phyloP scores from a whole-genome alignment of 805 yeast species.

The Crinitomyces ghanaensis region DNA sequence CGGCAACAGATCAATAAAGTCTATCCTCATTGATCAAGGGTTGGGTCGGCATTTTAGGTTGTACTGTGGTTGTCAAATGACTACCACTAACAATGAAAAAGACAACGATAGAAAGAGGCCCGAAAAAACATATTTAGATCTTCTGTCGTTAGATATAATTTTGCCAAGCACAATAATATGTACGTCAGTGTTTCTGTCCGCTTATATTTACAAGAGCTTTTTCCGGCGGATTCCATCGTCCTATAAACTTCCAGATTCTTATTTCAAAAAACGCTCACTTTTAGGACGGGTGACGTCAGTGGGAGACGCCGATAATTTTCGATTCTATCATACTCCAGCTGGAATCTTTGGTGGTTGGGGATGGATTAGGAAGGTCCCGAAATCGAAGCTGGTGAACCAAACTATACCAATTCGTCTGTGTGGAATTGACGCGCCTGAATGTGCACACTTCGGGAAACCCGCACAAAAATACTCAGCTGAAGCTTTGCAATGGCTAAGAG shows the following conservation, averaged over 20 bases:
- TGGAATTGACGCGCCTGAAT: conserved; percentile 96
- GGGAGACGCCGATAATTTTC: conserved; percentile 94
- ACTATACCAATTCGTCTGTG: conserved; percentile 76
- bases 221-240: conserved; percentile 42
- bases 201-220: conserved; percentile 33
- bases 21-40: no score
- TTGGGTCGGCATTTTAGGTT: no score
- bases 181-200: conserved; percentile 11
- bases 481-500: conserved; percentile 66
- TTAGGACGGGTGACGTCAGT: conserved; percentile 78
- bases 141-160: conserved; percentile 5
- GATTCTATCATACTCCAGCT: conserved; percentile 89
- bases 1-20: no score
- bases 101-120: no score
- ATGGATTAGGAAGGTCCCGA: conserved; percentile 66
- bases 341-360: conserved; percentile 88
- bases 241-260: conserved; percentile 36
- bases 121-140: no score
- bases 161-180: conserved; percentile 6
- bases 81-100: no score
- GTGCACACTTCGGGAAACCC: conserved; percentile 88
- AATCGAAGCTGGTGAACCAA: conserved; percentile 39
- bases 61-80: no score
- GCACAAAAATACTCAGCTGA: conserved; percentile 84
- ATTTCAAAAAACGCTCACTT: conserved; percentile 35